These are phyloP conservation scores for Colletotrichum musicola DNA, from an alignment of 2,329 filamentous ascomycete species.

Conservation along the genomic window DNA sequence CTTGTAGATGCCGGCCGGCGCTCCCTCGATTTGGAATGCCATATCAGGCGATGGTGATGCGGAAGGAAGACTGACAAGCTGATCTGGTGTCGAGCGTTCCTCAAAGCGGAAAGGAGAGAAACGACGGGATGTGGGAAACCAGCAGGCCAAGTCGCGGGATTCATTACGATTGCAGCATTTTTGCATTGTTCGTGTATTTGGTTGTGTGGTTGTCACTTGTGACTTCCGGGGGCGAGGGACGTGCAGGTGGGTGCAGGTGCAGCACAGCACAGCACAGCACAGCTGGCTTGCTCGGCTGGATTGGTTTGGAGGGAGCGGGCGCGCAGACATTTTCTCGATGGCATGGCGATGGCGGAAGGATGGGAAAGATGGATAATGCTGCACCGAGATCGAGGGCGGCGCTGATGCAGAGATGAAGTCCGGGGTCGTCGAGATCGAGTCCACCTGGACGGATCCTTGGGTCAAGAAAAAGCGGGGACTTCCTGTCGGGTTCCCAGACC, in stretches of 20 bases:
- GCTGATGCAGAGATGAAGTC: slow-evolving; percentile 33
- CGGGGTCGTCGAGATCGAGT: slow-evolving; percentile 35
- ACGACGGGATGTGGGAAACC: slow-evolving; percentile 1
- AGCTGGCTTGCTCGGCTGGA: too few species aligned
- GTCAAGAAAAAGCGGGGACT: slow-evolving; percentile 4
- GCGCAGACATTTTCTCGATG: slow-evolving; percentile 2
- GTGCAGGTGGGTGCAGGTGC: background rate
- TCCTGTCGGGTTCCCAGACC: background rate
- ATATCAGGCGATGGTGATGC: slow-evolving; percentile 4
- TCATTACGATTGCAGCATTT: too few species aligned
- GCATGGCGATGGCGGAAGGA: slow-evolving; percentile 27
- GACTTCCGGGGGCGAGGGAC: background rate
- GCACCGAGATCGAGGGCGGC: slow-evolving; percentile 24
- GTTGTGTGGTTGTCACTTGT: too few species aligned
- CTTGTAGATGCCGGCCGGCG: too few species aligned
- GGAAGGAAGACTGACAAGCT: background rate
- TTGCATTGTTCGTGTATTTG: too few species aligned
- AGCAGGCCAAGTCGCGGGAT: background rate
- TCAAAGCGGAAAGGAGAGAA: slow-evolving; percentile 9
- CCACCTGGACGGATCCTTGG: slow-evolving; percentile 30
- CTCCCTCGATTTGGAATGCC: slow-evolving; percentile 25
- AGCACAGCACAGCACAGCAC: background rate
- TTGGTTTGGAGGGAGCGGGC: background rate
- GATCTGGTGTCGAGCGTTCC: background rate
- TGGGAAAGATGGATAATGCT: slow-evolving; percentile 25